Conservation (phyloP, 768 basidiomycete genomes). For the Solioccasus polychromus region DNA sequence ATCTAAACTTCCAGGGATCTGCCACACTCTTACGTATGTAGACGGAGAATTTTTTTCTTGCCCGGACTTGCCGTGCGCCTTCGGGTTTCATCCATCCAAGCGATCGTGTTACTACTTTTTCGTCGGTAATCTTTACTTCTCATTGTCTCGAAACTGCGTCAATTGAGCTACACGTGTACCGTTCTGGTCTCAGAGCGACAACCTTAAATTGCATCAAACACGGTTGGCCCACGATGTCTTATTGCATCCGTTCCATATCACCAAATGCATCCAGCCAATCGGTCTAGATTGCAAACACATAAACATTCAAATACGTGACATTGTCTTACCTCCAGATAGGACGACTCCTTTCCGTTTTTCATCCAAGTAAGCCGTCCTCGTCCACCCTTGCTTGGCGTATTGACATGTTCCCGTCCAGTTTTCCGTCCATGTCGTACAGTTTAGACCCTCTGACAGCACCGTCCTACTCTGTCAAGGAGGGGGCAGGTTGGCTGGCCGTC, state of each 20-base stretch:
- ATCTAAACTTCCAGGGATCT: not conserved
- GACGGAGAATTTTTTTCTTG: slow-evolving; percentile 3
- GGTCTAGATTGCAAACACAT: slow-evolving; percentile 11
- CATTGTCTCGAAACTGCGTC: not conserved
- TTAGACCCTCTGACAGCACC: slow-evolving; percentile 30
- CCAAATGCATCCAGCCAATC: slow-evolving; percentile 6
- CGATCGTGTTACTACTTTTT: no score
- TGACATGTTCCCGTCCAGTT: slow-evolving; percentile 7
- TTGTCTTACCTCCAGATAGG: not conserved
- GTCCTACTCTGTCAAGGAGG: slow-evolving; percentile 40
- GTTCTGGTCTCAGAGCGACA: slow-evolving; percentile 1
- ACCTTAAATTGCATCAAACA: slow-evolving; percentile 4
- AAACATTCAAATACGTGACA: slow-evolving; percentile 3
- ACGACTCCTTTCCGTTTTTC: not conserved
- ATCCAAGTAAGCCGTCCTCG: slow-evolving; percentile 2
- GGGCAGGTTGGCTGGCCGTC: slow-evolving; percentile 50
- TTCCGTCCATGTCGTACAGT: slow-evolving; percentile 20
- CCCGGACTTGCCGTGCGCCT: not conserved
- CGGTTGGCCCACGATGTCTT: slow-evolving; percentile 1
- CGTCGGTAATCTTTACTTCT: not conserved
- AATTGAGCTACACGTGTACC: not conserved
- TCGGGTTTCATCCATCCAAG: not conserved
- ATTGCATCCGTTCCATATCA: slow-evolving; percentile 6
- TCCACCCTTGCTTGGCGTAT: not conserved
- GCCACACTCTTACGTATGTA: slow-evolving; percentile 17